Conservation (phyloP, 306 rosid genomes). For the Trifolium dubium region DNA sequence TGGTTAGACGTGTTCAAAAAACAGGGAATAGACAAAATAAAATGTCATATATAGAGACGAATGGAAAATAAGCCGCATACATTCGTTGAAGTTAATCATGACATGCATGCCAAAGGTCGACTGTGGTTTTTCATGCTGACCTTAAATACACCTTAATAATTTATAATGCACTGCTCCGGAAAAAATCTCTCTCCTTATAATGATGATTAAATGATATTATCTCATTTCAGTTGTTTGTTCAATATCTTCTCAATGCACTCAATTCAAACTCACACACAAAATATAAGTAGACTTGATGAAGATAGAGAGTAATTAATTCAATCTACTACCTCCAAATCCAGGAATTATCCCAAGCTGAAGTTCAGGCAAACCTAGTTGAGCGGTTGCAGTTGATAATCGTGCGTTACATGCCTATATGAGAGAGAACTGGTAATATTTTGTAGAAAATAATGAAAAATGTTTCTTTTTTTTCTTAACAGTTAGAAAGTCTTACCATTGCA, state of each 20-base stretch:
- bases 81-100: conserved; percentile 4
- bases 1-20: conserved; percentile 20
- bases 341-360: conserved; percentile 98
- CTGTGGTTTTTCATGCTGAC: conserved; percentile 5
- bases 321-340: conserved; percentile 86
- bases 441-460: neutral
- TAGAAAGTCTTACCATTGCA: conserved; percentile 76
- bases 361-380: conserved; percentile 95
- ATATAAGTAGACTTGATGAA: conserved; percentile 21
- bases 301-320: conserved; percentile 8
- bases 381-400: conserved; percentile 83
- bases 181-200: conserved; percentile 2
- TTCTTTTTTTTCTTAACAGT: conserved; percentile 7
- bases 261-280: conserved; percentile 28
- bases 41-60: neutral
- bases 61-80: neutral
- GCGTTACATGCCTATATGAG: conserved; percentile 80
- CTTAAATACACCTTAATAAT: neutral
- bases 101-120: conserved; percentile 12
- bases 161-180: neutral
- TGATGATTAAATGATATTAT: neutral
- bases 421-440: conserved; percentile 25
- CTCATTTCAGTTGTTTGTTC: conserved; percentile 1
- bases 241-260: conserved; percentile 19
- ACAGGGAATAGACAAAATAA: conserved; percentile 1